Evolutionary conservation across 1,284 basidiomycete genomes (phyloP).

Genomic region (Trametes hirsuta): DNA sequence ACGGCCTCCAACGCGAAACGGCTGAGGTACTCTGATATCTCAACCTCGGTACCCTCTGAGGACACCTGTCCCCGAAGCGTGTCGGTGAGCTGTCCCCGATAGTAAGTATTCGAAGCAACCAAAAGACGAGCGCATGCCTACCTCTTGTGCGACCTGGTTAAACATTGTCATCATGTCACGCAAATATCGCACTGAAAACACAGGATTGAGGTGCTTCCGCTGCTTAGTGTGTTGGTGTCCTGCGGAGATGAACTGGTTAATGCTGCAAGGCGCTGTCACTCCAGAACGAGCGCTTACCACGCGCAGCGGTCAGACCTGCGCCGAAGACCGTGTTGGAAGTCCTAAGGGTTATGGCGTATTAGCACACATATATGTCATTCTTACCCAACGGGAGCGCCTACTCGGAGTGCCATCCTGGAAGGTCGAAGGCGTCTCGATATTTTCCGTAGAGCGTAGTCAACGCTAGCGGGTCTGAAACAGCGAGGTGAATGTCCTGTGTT

Average conservation of each 20-base stretch:
- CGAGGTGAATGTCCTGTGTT: constrained; percentile 8
- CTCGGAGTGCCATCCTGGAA: background rate
- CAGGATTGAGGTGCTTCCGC: constrained; percentile 11
- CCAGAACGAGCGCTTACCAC: background rate
- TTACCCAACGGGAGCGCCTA: background rate
- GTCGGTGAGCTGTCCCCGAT: background rate
- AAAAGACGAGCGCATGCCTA: background rate
- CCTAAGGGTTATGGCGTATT: background rate
- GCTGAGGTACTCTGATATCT: constrained; percentile 6
- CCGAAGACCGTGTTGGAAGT: constrained; percentile 10
- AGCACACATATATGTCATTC: no score
- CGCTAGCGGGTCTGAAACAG: constrained; percentile 7
- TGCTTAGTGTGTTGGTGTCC: constrained; percentile 4
- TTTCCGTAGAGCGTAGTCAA: constrained; percentile 5
- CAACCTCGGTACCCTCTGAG: constrained; percentile 1
- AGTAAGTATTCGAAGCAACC: background rate
- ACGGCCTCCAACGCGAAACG: constrained; percentile 10
- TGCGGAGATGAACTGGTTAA: background rate
- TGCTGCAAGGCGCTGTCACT: background rate
- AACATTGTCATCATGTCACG: constrained; percentile 12
- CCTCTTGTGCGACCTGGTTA: background rate
- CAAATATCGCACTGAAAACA: constrained; percentile 7
- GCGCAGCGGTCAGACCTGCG: background rate
- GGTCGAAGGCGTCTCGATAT: constrained; percentile 10
- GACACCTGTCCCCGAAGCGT: background rate